A percentile compares a stretch with the other conserved stretches of the same genome.
These are phyloP conservation scores for Corylus avellana DNA, from an alignment of 306 rosid species.

Conservation along the genomic window DNA sequence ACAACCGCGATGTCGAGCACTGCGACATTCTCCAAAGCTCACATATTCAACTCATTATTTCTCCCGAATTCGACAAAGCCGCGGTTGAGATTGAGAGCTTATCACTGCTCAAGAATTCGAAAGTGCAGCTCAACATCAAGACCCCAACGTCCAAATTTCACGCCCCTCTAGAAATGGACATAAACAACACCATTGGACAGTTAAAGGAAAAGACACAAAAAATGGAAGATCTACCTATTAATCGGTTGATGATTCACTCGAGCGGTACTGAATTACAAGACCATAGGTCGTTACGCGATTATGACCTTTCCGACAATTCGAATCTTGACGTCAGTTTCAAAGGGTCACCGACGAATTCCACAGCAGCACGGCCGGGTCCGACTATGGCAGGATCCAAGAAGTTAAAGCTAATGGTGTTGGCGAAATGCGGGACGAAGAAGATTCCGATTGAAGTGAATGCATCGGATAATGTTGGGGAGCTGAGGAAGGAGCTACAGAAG, in stretches of 20 bases:
- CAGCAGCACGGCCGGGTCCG: neutral
- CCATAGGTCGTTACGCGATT: slow-evolving; percentile 33
- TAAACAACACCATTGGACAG: slow-evolving; percentile 40
- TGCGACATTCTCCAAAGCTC: slow-evolving; percentile 59
- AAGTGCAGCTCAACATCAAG: slow-evolving; percentile 41
- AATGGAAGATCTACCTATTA: slow-evolving; percentile 27
- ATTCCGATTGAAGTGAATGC: slow-evolving; percentile 59
- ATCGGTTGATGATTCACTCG: slow-evolving; percentile 30
- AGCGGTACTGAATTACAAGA: slow-evolving; percentile 43
- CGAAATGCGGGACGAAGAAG: slow-evolving; percentile 44
- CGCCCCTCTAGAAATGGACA: slow-evolving; percentile 42
- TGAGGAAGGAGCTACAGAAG: slow-evolving; percentile 69
- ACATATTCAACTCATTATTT: slow-evolving; percentile 36
- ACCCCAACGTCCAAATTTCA: slow-evolving; percentile 30
- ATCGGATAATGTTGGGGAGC: slow-evolving; percentile 51
- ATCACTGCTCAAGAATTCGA: neutral
- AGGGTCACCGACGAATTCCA: neutral
- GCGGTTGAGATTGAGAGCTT: neutral
- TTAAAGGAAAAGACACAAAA: slow-evolving; percentile 58
- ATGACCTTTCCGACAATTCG: slow-evolving; percentile 29
- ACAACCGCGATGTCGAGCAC: slow-evolving; percentile 46
- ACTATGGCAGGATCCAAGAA: slow-evolving; percentile 30
- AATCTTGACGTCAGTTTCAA: slow-evolving; percentile 49
- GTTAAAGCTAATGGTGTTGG: slow-evolving; percentile 50
- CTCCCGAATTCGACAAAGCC: slow-evolving; percentile 24